Base-by-base conservation (phyloP, 1,284 basidiomycete genomes). In the Rhizoctonia solani region DNA sequence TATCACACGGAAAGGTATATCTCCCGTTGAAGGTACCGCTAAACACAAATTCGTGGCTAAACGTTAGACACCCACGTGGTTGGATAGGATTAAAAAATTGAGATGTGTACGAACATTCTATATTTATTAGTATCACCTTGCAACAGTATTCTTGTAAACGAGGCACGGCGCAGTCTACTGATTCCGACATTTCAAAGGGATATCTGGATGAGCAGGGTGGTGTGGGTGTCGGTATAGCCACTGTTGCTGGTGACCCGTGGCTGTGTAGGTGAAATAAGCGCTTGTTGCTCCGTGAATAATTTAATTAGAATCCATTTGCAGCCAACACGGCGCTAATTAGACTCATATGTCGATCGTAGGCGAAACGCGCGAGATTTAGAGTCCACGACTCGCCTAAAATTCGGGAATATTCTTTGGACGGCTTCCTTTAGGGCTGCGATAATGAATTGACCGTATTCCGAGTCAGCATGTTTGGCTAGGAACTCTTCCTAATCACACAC, bases 1-100 rank as follows among this genome's bases (percentile, higher is more conserved):
- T 70, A 88, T 81, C 50, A 91, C 79, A 52, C 81, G 79, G 75
- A 83, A 87, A 58, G 82, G 82, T 71, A 88, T 75, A 66, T 83
- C 82, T 69, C 83, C 81, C n/a, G 68, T 52, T 21, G 58, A 68
- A 8, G 53, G 25, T 27, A 68, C 54, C 30, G 54, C 69, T 70
- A 49, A 6, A 32, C 21, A 19, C 14, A 21, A 41, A 56, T n/a
- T n/a, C n/a, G 27, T 21, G 63, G 9, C 37, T 47, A 25, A 46
- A 50, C 49, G 42, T 68, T 46, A 54, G 59, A 21, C n/a, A n/a
- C n/a, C 13, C 19, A 16, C 34, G 44, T 30, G 52, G 41, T 25
- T 25, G 9, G 37, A 8, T 54, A 16, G 50, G 50, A n/a, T n/a
- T n/a, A n/a, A n/a, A 11, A 65, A 34, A 34, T 30, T 8, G 8